Base-by-base conservation (phyloP, 176 grass and related monocot species). In the Oryza brachyantha region DNA sequence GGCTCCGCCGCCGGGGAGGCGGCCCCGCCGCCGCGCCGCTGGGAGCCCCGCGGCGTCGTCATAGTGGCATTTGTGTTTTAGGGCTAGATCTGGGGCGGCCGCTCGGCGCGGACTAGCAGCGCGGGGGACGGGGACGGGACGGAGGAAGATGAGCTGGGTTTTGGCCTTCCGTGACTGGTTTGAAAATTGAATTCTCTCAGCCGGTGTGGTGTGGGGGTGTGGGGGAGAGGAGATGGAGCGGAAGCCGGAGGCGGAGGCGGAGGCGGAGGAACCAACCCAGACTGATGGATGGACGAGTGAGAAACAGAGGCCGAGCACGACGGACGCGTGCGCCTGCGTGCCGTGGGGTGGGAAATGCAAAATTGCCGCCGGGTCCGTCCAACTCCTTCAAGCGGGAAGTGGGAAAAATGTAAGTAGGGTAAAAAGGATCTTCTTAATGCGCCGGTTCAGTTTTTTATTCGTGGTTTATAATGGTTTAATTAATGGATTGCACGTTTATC, bases 31-130 rank as follows among this genome's bases (percentile, higher is more conserved):
- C 50, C 57, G 69, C 60, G 70, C 21, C 57, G 79, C 58, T 77
- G 70, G 19, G 83, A 62, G 45, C 38, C 10, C 34, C 80, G 82
- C 81, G 86, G 74, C 73, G 82, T 84, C 28, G 86, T 94, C 92
- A 94, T 94, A 22, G 36, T 17, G 8, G 75, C 88, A 91, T 91
- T 91, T 78, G 84, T 58, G 63, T 78, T 72, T 72, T 81, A 76
- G 42, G 64, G 41, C 4, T 81, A 85, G 87, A 89, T 89, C 87
- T 89, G 72, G 46, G 64, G 37, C 11, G 54, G 22, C 13, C 12
- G 58, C 2, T 1, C 31, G 39, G 21, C 1, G 73, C 52, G 34
- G 55, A 24, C 74, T 50, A 19, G 66, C 0, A 22, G 45, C 0
- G 36, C 45, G 29, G 70, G 31, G 38, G n/a, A 61, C n/a, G 82